Conservation (phyloP, 768 basidiomycete genomes). For the Amanita polypyramis region DNA sequence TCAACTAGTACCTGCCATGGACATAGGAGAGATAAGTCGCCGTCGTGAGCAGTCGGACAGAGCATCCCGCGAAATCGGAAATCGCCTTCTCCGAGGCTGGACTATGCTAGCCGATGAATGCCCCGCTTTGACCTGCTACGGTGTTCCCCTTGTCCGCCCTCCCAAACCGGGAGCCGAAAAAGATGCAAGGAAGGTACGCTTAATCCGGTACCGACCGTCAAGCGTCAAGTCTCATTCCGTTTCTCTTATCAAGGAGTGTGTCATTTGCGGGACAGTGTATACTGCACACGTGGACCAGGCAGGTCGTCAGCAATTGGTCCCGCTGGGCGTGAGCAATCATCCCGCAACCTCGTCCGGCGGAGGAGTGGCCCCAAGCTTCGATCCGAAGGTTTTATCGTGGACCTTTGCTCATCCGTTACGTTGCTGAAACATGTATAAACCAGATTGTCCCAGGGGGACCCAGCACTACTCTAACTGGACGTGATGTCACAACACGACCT, state of each 20-base stretch:
- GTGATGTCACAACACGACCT: not conserved
- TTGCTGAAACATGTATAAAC: not conserved
- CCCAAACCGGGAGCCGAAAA: slow-evolving; percentile 51
- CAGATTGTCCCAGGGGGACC: not conserved
- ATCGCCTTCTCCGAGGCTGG: slow-evolving; percentile 71
- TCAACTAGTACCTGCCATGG: slow-evolving; percentile 50
- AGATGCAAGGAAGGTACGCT: slow-evolving; percentile 52
- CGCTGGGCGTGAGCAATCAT: not conserved
- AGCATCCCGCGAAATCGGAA: slow-evolving; percentile 74
- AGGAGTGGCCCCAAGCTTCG: not conserved
- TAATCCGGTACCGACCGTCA: slow-evolving; percentile 6
- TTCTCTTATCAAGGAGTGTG: slow-evolving; percentile 53
- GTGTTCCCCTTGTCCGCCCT: slow-evolving; percentile 75
- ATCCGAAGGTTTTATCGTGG: not conserved
- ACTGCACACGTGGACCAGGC: slow-evolving; percentile 38
- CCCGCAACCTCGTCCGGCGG: not conserved
- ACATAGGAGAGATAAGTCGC: slow-evolving; percentile 53
- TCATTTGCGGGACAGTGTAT: slow-evolving; percentile 58
- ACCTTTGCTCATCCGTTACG: not conserved
- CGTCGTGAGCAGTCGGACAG: slow-evolving; percentile 74
- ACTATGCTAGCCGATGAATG: slow-evolving; percentile 89
- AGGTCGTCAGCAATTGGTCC: slow-evolving; percentile 17
- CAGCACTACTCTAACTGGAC: not conserved
- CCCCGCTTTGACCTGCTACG: slow-evolving; percentile 55
- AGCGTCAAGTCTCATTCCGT: slow-evolving; percentile 1